These are phyloP conservation scores for Pezicula carpinea DNA, from an alignment of 2,329 filamentous ascomycete species.

Conservation along the genomic window DNA sequence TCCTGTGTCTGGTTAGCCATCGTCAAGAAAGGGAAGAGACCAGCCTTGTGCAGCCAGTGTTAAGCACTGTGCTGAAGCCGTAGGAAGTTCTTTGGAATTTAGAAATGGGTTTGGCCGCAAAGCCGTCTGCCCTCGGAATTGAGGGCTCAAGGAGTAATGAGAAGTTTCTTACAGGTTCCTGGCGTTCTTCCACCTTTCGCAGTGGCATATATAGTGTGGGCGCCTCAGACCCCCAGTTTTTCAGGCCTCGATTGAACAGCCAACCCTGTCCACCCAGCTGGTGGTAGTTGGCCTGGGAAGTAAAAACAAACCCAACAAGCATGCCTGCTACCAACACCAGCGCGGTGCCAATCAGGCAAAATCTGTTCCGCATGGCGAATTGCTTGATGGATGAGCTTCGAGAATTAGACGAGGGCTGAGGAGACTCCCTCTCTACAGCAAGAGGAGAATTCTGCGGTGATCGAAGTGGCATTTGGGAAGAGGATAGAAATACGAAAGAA, in stretches of 20 bases:
- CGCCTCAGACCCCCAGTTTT: background rate
- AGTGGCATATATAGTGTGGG: slow-evolving; percentile 17
- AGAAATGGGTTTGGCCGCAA: too few relatives aligned
- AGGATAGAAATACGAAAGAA: too few relatives aligned
- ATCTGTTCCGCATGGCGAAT: slow-evolving; percentile 11
- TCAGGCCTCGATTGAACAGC: slow-evolving; percentile 7
- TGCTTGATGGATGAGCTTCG: slow-evolving; percentile 3
- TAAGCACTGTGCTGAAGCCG: too few relatives aligned
- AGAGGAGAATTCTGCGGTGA: background rate
- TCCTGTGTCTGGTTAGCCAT: background rate
- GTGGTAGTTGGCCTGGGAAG: slow-evolving; percentile 20
- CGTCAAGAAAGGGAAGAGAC: too few relatives aligned
- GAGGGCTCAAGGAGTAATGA: too few relatives aligned
- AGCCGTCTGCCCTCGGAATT: too few relatives aligned
- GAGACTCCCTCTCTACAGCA: background rate
- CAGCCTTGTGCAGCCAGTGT: too few relatives aligned
- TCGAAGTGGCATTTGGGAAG: background rate
- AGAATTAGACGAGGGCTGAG: background rate
- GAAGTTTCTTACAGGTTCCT: background rate
- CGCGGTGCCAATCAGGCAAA: slow-evolving; percentile 13
- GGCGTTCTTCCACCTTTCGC: slow-evolving; percentile 9
- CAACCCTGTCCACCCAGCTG: slow-evolving; percentile 22
- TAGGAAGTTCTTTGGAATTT: too few relatives aligned
- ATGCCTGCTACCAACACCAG: slow-evolving; percentile 14
- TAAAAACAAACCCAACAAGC: slow-evolving; percentile 19